Base-by-base conservation (phyloP, 805 yeast genomes). In the Candida xiaguanensis region DNA sequence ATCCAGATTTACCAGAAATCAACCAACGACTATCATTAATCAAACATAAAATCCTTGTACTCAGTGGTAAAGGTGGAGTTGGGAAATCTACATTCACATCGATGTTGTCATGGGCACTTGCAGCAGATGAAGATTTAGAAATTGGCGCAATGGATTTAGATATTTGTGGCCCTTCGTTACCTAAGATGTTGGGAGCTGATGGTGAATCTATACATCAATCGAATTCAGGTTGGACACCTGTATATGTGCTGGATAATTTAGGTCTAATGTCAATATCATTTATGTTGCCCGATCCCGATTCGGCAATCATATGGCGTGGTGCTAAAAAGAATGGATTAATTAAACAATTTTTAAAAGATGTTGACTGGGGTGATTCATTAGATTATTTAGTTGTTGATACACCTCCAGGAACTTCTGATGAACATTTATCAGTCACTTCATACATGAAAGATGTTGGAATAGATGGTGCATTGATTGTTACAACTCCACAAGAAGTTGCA, bases 361-460 rank as follows among this genome's bases (percentile, higher is more conserved):
- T 93, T 2, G 89, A 87, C 52, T 93, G 99, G 99, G 96, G 95
- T 4, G 73, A 74, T 17, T 62, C 49, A 34, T 62, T 85, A 40
- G 97, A 93, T 59, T 93, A 85, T 53, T 68, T 93, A 48, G 75
- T 93, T 12, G 84, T 93, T 13, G 99, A 93, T 54, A 93, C 99
- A 0, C 99, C 99, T 0, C 99, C 99, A 0, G 99, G 99, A 0
- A 93, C 99, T 0, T 84, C 96, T 0, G 99, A 93, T 61, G 99
- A 93, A 59, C 99, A 93, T 62, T 72, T 93, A 30, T 82, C 95
- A 6, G 90, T 93, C 23, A 86, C 90, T 23, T 81, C 85, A 37
- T 90, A 86, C 55, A 67, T 93, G 75, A 85, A 86, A 52, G 95
- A 87, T 25, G 79, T 84, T 4, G 96, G 96, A 0, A 80, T 93